phyloP scores from a whole-genome alignment of 2,329 filamentous ascomycete species.

The Penicillium crustosum region DNA sequence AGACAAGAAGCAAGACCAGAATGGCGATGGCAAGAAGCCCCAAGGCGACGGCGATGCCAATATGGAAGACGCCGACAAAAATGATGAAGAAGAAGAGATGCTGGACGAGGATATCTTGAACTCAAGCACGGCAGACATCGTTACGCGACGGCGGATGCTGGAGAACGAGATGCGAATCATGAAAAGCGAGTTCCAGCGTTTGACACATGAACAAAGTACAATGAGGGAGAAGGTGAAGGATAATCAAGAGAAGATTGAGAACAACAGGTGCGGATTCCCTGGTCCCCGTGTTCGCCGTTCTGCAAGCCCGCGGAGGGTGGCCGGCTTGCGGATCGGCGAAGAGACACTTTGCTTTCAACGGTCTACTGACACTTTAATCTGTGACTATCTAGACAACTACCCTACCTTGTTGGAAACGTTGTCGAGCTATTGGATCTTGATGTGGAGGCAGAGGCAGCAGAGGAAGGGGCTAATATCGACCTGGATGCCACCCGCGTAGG shows the following conservation, averaged over 20 bases:
- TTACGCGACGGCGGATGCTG: constrained; percentile 83
- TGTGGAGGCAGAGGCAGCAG: constrained; percentile 89
- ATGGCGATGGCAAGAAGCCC: constrained; percentile 57
- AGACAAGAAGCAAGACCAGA: constrained; percentile 67
- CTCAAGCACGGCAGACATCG: constrained; percentile 91
- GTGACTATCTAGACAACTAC: constrained; percentile 70
- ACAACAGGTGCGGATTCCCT: constrained; percentile 71
- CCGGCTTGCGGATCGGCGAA: constrained; percentile 2
- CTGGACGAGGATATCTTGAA: constrained; percentile 91
- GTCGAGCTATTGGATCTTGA: constrained; percentile 96
- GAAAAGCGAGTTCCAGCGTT: constrained; percentile 92
- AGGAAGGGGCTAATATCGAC: constrained; percentile 98
- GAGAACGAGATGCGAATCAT: constrained; percentile 99
- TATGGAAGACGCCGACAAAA: constrained; percentile 80
- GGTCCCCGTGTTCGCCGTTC: neutral
- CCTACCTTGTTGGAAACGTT: constrained; percentile 97
- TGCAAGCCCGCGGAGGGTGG: constrained; percentile 16
- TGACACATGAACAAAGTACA: constrained; percentile 90
- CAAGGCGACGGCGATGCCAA: constrained; percentile 73
- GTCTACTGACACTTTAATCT: constrained; percentile 14
- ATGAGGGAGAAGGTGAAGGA: constrained; percentile 99
- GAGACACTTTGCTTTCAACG: neutral
- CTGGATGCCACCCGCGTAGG: constrained; percentile 93
- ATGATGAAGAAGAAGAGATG: constrained; percentile 71
- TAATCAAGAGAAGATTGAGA: constrained; percentile 97